Evolutionary conservation across 768 basidiomycete genomes (phyloP).

Genomic region (Xerocomus potaroensis): DNA sequence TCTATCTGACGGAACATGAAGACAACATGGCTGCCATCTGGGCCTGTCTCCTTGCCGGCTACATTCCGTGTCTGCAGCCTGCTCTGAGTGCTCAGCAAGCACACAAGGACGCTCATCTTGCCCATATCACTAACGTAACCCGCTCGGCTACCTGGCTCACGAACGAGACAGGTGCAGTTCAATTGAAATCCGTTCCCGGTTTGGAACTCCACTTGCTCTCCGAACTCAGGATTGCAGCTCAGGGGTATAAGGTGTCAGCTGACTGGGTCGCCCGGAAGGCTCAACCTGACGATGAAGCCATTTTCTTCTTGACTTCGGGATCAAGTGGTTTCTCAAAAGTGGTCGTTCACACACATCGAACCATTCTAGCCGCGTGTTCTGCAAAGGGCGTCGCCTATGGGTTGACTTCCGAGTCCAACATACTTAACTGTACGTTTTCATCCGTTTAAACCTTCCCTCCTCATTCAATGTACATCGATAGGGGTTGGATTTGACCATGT

Average conservation of each 20-base stretch:
- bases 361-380: conserved; percentile 29
- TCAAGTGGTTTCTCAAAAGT: conserved; percentile 40
- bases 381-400: conserved; percentile 33
- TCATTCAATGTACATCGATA: background rate
- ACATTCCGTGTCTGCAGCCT: conserved; percentile 31
- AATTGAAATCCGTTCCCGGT: conserved; percentile 15
- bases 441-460: rapidly evolving
- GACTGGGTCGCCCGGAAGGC: conserved; percentile 11
- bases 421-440: conserved; percentile 33
- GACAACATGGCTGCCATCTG: conserved; percentile 32
- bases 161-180: conserved; percentile 22
- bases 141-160: conserved; percentile 23
- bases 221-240: conserved; percentile 17
- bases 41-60: conserved; percentile 30
- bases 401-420: conserved; percentile 27
- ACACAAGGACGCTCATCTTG: conserved; percentile 28
- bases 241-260: conserved; percentile 3
- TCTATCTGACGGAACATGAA: conserved; percentile 31
- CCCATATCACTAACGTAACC: conserved; percentile 23
- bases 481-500: conserved; percentile 43
- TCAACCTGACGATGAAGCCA: conserved; percentile 26
- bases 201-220: conserved; percentile 26
- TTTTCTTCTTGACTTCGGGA: conserved; percentile 36
- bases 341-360: conserved; percentile 35
- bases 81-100: conserved; percentile 31